A percentile compares a stretch with the other conserved stretches of the same genome.
These are phyloP conservation scores for Vinca minor DNA, from an alignment of 257 asterid genomes.

Conservation along the genomic window DNA sequence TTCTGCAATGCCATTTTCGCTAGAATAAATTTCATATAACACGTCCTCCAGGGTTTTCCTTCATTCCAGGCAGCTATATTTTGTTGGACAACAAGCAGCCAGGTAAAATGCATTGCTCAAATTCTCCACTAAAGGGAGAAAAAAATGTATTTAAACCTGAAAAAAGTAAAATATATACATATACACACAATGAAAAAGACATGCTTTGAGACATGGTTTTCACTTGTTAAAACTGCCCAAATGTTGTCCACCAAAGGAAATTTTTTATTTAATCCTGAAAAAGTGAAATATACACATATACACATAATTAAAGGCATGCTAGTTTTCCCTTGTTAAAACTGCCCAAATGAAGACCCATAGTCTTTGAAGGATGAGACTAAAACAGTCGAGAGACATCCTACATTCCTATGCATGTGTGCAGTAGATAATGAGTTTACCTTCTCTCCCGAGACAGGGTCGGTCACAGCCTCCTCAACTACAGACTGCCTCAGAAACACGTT, in stretches of 20 bases:
- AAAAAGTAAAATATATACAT: neutral
- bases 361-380: slow-evolving; percentile 1
- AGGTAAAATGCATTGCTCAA: neutral
- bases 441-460: slow-evolving; percentile 89
- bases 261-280: no score
- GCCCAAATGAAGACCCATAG: neutral
- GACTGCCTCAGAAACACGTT: slow-evolving; percentile 81
- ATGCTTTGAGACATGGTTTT: neutral
- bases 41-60: neutral
- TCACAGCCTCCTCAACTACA: slow-evolving; percentile 65
- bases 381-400: neutral
- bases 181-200: neutral
- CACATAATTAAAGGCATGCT: no score
- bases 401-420: neutral
- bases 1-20: neutral
- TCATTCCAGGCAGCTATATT: neutral
- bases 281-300: no score
- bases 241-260: no score
- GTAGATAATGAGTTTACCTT: slow-evolving; percentile 42
- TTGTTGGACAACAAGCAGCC: neutral
- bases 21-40: neutral
- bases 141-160: neutral
- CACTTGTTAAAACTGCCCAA: neutral
- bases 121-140: neutral
- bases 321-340: neutral